Evolutionary conservation across 164 flowering plant species (phyloP).

Genomic region (Annona cherimola): DNA sequence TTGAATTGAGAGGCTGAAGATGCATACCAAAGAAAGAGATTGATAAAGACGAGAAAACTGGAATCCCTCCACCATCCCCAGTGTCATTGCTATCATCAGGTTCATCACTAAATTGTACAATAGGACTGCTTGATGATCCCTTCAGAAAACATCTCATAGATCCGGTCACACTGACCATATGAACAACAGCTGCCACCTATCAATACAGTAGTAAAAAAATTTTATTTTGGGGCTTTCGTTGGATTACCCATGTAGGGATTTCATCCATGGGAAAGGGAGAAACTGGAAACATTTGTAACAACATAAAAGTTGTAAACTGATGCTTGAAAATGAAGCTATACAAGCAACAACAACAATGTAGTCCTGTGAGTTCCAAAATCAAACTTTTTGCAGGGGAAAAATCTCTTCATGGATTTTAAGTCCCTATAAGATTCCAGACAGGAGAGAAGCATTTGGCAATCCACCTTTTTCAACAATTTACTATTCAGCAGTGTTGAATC

Average conservation of each 20-base stretch:
- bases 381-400: no score
- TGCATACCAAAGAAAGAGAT: slow-evolving; percentile 53
- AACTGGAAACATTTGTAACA: not conserved
- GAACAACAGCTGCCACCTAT: slow-evolving; percentile 46
- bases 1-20: not conserved
- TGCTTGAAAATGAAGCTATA: not conserved
- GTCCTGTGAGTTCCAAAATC: not conserved
- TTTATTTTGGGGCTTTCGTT: no score
- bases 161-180: slow-evolving; percentile 44
- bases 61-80: slow-evolving; percentile 74
- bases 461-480: not conserved
- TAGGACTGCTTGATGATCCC: slow-evolving; percentile 41
- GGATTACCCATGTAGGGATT: no score
- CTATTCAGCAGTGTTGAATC: not conserved
- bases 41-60: slow-evolving; percentile 53
- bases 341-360: not conserved
- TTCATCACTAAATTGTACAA: slow-evolving; percentile 46
- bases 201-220: not conserved
- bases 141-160: slow-evolving; percentile 60
- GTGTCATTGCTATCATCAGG: slow-evolving; percentile 40
- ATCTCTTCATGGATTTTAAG: not conserved
- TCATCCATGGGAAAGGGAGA: no score
- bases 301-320: not conserved
- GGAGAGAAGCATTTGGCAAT: not conserved
- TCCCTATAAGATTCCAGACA: not conserved